Percentiles rank a stretch among this genome's conserved stretches.
phyloP scores from a whole-genome alignment of 2,329 filamentous ascomycete species.

The Clathrospora elynae region DNA sequence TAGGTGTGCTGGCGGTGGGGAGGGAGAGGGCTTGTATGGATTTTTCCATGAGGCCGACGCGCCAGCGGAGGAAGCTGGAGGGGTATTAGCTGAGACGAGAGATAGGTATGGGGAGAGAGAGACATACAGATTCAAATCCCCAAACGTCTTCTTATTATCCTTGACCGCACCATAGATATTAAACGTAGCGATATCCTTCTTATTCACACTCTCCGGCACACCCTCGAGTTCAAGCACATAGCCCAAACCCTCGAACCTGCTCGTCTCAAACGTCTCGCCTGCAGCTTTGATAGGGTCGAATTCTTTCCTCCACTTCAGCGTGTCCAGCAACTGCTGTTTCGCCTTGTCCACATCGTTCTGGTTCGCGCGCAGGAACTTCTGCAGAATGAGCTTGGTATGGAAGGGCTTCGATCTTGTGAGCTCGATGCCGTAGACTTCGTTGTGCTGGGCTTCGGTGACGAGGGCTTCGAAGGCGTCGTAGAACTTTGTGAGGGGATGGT shows the following conservation, averaged over 20 bases:
- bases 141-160: slow-evolving; percentile 79
- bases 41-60: slow-evolving; percentile 87
- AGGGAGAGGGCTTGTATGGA: slow-evolving; percentile 77
- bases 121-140: slow-evolving; percentile 74
- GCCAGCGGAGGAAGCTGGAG: slow-evolving; percentile 85
- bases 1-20: slow-evolving; percentile 68
- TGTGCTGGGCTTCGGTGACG: slow-evolving; percentile 62
- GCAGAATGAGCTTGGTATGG: slow-evolving; percentile 80
- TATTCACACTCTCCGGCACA: slow-evolving; percentile 57
- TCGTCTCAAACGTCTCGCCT: slow-evolving; percentile 64
- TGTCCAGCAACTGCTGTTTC: slow-evolving; percentile 76
- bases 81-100: neutral
- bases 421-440: slow-evolving; percentile 85
- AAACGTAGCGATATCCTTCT: slow-evolving; percentile 78
- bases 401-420: slow-evolving; percentile 63
- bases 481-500: slow-evolving; percentile 60
- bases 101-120: neutral
- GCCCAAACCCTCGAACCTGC: slow-evolving; percentile 77
- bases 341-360: slow-evolving; percentile 74
- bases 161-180: slow-evolving; percentile 92
- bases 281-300: slow-evolving; percentile 71
- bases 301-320: slow-evolving; percentile 81
- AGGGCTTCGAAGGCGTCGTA: slow-evolving; percentile 64
- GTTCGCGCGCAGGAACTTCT: slow-evolving; percentile 94
- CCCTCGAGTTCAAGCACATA: slow-evolving; percentile 75